Base-by-base conservation (phyloP, 2,329 filamentous ascomycete genomes). In the Colletotrichum tropicicola region DNA sequence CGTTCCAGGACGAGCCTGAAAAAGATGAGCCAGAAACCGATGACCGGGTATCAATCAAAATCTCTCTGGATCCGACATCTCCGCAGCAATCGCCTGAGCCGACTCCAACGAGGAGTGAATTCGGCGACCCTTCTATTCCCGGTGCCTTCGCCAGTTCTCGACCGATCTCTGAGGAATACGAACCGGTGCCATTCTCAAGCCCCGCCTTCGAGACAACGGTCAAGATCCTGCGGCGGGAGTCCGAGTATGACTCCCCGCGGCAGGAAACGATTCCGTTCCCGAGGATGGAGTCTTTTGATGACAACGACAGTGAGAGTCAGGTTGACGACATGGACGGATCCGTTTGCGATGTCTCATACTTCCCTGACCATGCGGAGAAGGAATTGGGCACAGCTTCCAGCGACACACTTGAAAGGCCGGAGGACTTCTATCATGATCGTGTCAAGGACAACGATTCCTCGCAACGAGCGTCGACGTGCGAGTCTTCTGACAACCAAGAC, bases 171-270 rank as follows among this genome's bases (percentile, higher is more conserved):
- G 74, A 78, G 54, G 73, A 77, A 32, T 81, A 81, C 47, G 78
- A 83, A 62, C 75, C 77, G n/a, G 73, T 75, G 49, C 79, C 81
- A 9, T 79, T 76, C 59, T 71, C 70, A 13, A 73, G 78, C 23
- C 70, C 75, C 15, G 71, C 78, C n/a, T 74, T 80, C 52, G 78
- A 81, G 67, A 83, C 83, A 9, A 83, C 81, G 17, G 81, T 86
- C 54, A 83, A 82, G 5, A 82, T 86, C 43, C 71, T 87, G 30
- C 80, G 82, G 8, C 81, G 80, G 48, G 80, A 82, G 55, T 77
- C 76, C 48, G 79, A 80, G 51, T 79, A 68, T 52, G 64, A 68
- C n/a, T 55, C 59, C 59, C 39, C 64, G 32, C 10, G 66, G 37
- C 68, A 72, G 10, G 68, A 71, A 8, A 72, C 68, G 4, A 68